Percentiles rank a stretch among this genome's conserved stretches.
Evolutionary conservation across 2,329 filamentous ascomycete species (phyloP).

Genomic region (Aspergillus vadensis): DNA sequence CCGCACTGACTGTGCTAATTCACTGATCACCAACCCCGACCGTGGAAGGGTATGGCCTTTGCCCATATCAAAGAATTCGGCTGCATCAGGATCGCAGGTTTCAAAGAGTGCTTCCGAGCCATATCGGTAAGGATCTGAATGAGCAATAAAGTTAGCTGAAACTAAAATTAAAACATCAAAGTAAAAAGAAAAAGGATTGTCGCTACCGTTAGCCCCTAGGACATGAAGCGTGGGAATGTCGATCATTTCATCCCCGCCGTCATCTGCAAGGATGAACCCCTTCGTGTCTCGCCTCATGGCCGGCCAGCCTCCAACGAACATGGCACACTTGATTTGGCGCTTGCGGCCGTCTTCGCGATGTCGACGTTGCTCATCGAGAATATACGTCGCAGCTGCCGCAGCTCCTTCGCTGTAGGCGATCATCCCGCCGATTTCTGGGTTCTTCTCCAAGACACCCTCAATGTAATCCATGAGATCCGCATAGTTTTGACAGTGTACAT

Average conservation of each 20-base stretch:
- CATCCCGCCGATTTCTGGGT: slow-evolving; percentile 27
- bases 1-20: no score
- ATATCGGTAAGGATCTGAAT: no score
- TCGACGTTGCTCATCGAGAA: slow-evolving; percentile 25
- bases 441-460: slow-evolving; percentile 18
- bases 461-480: no score
- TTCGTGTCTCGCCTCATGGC: slow-evolving; percentile 6
- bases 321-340: slow-evolving; percentile 25
- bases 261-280: not conserved
- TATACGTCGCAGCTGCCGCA: slow-evolving; percentile 25
- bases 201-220: not conserved
- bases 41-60: no score
- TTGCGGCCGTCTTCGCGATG: slow-evolving; percentile 16
- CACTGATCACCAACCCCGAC: no score
- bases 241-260: not conserved
- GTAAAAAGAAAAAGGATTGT: not conserved
- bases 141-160: no score
- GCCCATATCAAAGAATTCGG: no score
- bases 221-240: slow-evolving; percentile 1
- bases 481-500: no score
- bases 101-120: no score
- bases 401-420: slow-evolving; percentile 32
- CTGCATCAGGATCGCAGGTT: no score
- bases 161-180: no score
- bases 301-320: slow-evolving; percentile 28